phyloP scores from a whole-genome alignment of 78 protist genomes.

The Speleostelium caveatum region DNA sequence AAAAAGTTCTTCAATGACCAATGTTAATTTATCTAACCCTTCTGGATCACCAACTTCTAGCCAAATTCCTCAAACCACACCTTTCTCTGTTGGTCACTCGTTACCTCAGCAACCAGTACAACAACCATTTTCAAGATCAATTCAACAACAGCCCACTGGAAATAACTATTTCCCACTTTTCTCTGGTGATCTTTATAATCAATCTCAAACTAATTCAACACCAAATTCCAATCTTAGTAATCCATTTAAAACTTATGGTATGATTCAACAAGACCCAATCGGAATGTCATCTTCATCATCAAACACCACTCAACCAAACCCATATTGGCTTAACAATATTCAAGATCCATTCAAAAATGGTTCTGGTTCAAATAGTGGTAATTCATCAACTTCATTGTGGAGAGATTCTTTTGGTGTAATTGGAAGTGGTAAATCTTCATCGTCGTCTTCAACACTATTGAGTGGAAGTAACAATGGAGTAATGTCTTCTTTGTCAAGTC shows the following conservation, averaged over 20 bases:
- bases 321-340: not conserved
- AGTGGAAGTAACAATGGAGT: too few relatives aligned
- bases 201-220: too few relatives aligned
- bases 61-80: not conserved
- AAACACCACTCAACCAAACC: not conserved
- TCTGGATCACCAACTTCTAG: not conserved
- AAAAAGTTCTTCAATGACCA: not conserved
- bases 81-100: not conserved
- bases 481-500: not conserved
- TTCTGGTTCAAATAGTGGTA: not conserved
- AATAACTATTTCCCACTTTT: not conserved
- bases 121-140: not conserved
- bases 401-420: constrained; percentile 47
- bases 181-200: too few relatives aligned
- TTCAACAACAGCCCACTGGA: not conserved
- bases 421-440: constrained; percentile 57
- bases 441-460: not conserved
- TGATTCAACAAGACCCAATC: not conserved
- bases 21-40: not conserved
- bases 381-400: not conserved
- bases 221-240: not conserved
- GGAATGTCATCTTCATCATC: too few relatives aligned
- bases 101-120: not conserved
- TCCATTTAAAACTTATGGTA: not conserved
- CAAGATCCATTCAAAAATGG: not conserved